Evolutionary conservation across 257 asterid species (phyloP).

Genomic region (Ajuga chamaepitys): DNA sequence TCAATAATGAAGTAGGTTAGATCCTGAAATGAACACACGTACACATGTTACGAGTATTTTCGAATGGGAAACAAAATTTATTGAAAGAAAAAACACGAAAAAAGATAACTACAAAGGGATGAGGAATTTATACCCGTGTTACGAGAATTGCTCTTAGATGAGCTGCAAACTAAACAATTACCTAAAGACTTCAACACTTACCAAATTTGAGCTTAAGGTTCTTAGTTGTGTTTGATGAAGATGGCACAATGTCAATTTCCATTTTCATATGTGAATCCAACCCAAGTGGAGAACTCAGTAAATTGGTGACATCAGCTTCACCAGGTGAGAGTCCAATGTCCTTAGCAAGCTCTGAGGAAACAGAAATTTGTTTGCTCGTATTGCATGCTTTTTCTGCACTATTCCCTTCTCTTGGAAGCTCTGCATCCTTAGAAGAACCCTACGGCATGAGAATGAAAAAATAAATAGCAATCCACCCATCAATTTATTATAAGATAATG

Average conservation of each 20-base stretch:
- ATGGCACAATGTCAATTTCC: slow-evolving; percentile 38
- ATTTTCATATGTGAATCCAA: slow-evolving; percentile 39
- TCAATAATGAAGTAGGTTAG: slow-evolving; percentile 11
- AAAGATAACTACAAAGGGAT: too few species aligned
- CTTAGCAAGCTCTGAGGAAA: slow-evolving; percentile 44
- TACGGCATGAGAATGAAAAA: slow-evolving; percentile 23
- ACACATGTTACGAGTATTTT: too few species aligned
- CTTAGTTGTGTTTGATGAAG: slow-evolving; percentile 40
- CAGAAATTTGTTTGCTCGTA: slow-evolving; percentile 38
- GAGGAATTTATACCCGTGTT: not conserved
- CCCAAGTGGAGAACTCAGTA: slow-evolving; percentile 28
- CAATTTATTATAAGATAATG: not conserved
- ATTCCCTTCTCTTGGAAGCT: slow-evolving; percentile 47
- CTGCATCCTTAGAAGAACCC: slow-evolving; percentile 73
- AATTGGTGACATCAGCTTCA: slow-evolving; percentile 36
- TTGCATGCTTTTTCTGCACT: slow-evolving; percentile 40
- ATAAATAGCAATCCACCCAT: slow-evolving; percentile 7
- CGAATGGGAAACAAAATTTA: too few species aligned
- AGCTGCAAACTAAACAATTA: slow-evolving; percentile 6
- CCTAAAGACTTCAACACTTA: slow-evolving; percentile 15
- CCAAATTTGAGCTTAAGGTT: slow-evolving; percentile 44
- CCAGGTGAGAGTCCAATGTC: slow-evolving; percentile 38
- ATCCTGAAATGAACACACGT: not conserved
- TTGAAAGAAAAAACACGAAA: too few species aligned
- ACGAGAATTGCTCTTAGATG: not conserved